Base-by-base conservation (phyloP, 2,329 filamentous ascomycete genomes). In the Fusarium brachygibbosum region DNA sequence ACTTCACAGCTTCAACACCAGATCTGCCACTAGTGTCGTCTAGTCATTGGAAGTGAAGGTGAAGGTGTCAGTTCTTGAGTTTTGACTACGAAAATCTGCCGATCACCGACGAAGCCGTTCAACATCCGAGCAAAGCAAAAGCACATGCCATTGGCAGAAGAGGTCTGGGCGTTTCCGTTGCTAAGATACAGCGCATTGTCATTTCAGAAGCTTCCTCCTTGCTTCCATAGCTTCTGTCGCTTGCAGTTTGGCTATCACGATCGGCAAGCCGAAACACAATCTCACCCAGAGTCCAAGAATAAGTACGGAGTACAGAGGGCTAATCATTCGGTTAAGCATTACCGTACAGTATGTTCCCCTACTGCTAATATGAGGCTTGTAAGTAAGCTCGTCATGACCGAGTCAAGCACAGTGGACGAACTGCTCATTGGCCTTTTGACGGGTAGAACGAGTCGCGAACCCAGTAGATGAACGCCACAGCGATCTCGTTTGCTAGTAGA, bases 401-500 rank as follows among this genome's bases (percentile, higher is more conserved):
- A 73, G 63, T 73, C 70, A 70, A 72, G 59, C 42, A 53, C 38
- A 40, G 40, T 34, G 35, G 49, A 41, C 35, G 19, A 45, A 19
- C 46, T 41, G 19, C 29, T 46, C 17, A 35, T 35, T 58, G 45
- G 61, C 32, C 38, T 32, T 23, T 44, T 41, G 11, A 32, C 49
- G 46, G 23, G 17, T 61, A 38, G 28, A 61, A 29, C 32, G 19
- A 40, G 40, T 53, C 23, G 40, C 40, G 40, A 61, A 55, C 56
- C 57, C 23, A 51, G 34, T 25, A 40, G 62, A 58, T 59, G 44
- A 49, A 53, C 69, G 51, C 61, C 59, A 69, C 51, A 69, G 37
- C 48, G 46, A 50, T 69, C 37, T 56, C 34, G 25, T 19, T 31
- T 28, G 16, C 34, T 37, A 19, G 21, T 28, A 51, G n/a, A 51